Evolutionary conservation across 2,329 filamentous ascomycete genomes (phyloP), one percentile per base, ranked within the genome.

Genomic region (Cladosporium sp.): DNA sequence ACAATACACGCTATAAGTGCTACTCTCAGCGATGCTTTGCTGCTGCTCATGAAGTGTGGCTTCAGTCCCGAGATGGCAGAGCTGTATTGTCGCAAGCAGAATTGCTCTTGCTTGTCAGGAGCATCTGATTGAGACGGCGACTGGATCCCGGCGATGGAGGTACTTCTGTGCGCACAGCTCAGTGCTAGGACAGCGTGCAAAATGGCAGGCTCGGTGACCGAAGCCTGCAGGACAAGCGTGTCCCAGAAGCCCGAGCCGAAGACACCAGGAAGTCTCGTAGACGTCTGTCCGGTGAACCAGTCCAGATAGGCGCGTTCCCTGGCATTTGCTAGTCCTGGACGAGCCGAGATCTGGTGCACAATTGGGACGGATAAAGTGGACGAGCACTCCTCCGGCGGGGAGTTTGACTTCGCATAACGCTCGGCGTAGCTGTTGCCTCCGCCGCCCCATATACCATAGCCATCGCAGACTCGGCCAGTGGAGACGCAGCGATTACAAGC

Each of bases 361-460:
- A 68, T 12, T 66, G 69, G 47, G 65, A 67, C 51, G 68, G 70
- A 36, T 62, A 64, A 18, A 65, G 72, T 18, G 66, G 67, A 32
- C 58, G 69, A 21, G 59, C 55, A 14, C 44, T 70, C 64, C 61
- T 68, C 59, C 41, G 68, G 26, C 6, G 41, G 47, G 3, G 66
- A 68, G 44, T 70, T 75, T 47, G 61, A 41, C 44, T 64, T 64
- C 15, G 61, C 61, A 49, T 64, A 64, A 24, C 61, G 49, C 38
- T 64, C 61, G 14, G 34, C 61, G 47, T 64, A 64, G 36, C 61
- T 57, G 14, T 64, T 64, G 3, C 78, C 77, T 11, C 75, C 77
- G 4, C 78, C 77, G 28, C 78, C 78, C 78, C 78, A 79, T 49
- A 82, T 73, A 68, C 78, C 83, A 67, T 82, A 82, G 15, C 81